These are phyloP conservation scores for Acacia pycnantha DNA, from an alignment of 331 rosid genomes.

Conservation along the genomic window DNA sequence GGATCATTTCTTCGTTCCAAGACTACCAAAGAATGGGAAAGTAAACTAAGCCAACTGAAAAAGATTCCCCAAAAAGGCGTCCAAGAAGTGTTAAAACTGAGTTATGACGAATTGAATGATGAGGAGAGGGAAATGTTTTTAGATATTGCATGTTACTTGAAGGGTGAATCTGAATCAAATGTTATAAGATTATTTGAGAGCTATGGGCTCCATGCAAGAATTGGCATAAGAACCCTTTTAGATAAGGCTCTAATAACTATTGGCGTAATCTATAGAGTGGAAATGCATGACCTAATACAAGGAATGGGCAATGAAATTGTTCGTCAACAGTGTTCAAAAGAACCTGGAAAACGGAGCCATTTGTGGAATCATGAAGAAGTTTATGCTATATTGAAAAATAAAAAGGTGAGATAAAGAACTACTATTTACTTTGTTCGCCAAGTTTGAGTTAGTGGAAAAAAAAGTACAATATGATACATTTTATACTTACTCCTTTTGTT, in stretches of 20 bases:
- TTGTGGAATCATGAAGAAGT: conserved; percentile 8
- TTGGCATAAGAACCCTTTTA: conserved; percentile 3
- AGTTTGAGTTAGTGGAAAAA: background rate
- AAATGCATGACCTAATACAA: conserved; percentile 28
- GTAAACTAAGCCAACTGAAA: background rate
- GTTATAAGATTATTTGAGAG: background rate
- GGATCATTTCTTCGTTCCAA: conserved; percentile 8
- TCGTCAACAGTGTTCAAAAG: background rate
- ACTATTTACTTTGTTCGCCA: background rate
- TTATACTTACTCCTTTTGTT: background rate
- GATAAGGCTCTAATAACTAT: conserved; percentile 18
- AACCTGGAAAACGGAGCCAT: background rate
- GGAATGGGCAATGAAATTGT: conserved; percentile 25
- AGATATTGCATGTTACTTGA: conserved; percentile 24
- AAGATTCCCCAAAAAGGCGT: background rate
- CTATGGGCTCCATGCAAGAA: background rate
- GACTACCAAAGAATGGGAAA: background rate
- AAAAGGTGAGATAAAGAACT: background rate
- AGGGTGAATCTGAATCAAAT: background rate
- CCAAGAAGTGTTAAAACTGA: background rate
- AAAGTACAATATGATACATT: background rate
- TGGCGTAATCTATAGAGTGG: background rate
- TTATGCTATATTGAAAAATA: background rate
- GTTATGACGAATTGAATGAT: background rate
- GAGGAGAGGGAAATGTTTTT: background rate